Evolutionary conservation across 2,329 filamentous ascomycete species (phyloP), one percentile per base, ranked within the genome.

Genomic region (Metarhizium album): DNA sequence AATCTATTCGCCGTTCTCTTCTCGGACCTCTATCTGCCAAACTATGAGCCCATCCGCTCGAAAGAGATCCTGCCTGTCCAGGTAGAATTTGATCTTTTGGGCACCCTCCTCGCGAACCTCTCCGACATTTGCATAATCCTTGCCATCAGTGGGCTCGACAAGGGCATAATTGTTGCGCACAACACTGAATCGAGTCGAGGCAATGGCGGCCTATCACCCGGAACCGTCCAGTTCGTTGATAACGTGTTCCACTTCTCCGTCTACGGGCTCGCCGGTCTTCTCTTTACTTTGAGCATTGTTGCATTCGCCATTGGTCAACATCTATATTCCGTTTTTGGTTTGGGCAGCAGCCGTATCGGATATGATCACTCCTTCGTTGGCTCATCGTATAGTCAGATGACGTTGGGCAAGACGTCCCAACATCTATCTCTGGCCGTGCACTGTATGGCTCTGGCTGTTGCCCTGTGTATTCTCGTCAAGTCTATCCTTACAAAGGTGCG

Each of bases 401-500:
- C 11, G 2, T 20, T 27, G 8, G 11, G 31, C 20, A 45, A 38
- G 9, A 14, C 33, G 5, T 45, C 47, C n/a, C 22, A 47, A 46
- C 53, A 22, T 9, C 59, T 18, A 42, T 48, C 22, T 52, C 58
- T 38, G 11, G 52, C 38, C 23, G 49, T 52, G 18, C n/a, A 52
- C 1, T 54, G 58, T 29, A 46, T 42, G 1, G 55, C 58, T 29
- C 29, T 64, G 3, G 6, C 56, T 7, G 54, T 62, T 42, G 45
- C 56, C 3, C 13, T 58, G 1, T 54, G 55, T 1, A 20, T 64
- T 2, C 51, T 33, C 0, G 20, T 57, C 2, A 45, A 50, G n/a
- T 49, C 60, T 1, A 38, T 59, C n/a, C 31, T 57, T 35, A 55
- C 64, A n/a, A 62, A 58, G 47, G 29, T 55, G 0, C 51, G 55